Conservation (phyloP, 2,329 filamentous ascomycete genomes). For the Pseudocercospora fuligena region DNA sequence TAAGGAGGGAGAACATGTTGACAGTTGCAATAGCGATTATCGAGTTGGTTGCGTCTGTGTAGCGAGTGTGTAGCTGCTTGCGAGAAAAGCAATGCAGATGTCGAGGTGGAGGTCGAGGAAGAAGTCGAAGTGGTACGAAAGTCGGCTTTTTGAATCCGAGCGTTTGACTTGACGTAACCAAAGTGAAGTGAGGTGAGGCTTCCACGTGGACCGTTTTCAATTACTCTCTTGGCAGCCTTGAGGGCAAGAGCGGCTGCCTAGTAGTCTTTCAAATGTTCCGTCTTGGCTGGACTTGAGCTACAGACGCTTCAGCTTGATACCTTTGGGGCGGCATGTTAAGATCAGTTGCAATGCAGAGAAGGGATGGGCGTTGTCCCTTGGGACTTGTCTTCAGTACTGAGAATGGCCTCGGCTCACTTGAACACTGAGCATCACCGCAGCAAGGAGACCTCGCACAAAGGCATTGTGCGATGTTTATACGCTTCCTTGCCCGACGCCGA, state of each 20-base stretch:
- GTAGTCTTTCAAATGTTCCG: neutral
- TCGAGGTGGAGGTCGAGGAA: conserved; percentile 11
- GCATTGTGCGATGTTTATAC: neutral
- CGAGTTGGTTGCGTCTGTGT: too few species aligned
- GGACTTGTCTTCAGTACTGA: neutral
- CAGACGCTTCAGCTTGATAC: neutral
- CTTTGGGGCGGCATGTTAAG: neutral
- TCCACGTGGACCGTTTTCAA: neutral
- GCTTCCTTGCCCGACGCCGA: neutral
- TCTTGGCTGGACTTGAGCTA: neutral
- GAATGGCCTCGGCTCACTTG: neutral
- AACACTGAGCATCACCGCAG: neutral
- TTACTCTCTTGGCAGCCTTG: neutral
- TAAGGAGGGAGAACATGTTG: conserved; percentile 2
- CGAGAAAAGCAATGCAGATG: neutral
- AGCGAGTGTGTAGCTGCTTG: neutral
- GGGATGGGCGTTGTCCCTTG: neutral
- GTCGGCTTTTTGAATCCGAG: neutral
- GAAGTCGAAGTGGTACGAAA: neutral
- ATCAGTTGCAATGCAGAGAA: neutral
- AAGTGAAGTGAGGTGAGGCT: neutral
- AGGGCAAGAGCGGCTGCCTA: neutral
- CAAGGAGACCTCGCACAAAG: neutral
- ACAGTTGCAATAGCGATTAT: neutral
- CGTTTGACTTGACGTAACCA: neutral